These are phyloP conservation scores for Graphilbum sp. DNA, from an alignment of 2,329 filamentous ascomycete genomes.

Conservation along the genomic window DNA sequence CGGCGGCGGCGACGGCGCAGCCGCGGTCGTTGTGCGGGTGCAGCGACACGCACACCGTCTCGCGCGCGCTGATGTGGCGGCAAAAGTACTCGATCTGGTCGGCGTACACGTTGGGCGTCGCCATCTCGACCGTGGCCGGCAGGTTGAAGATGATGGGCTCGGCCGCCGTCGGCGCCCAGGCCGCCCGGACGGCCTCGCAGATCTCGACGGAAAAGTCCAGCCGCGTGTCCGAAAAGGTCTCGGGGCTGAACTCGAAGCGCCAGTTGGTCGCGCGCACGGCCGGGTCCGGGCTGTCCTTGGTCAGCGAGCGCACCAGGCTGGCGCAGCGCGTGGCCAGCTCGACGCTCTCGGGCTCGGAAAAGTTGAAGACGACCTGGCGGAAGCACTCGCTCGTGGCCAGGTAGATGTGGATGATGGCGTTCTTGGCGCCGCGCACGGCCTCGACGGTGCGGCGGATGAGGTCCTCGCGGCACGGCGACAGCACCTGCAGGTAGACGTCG, in stretches of 20 bases:
- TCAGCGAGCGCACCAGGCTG: constrained; percentile 73
- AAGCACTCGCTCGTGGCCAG: constrained; percentile 94
- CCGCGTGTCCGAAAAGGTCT: constrained; percentile 80
- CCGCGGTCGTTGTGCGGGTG: constrained; percentile 94
- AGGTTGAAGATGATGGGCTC: constrained; percentile 92
- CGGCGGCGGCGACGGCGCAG: constrained; percentile 75
- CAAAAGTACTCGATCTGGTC: constrained; percentile 97
- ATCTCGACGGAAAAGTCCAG: constrained; percentile 70
- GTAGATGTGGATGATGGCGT: constrained; percentile 89
- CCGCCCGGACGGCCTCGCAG: constrained; percentile 84
- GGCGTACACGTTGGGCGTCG: constrained; percentile 88
- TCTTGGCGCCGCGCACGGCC: constrained; percentile 75
- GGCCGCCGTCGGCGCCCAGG: constrained; percentile 69
- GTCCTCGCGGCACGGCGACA: constrained; percentile 82
- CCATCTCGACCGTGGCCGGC: constrained; percentile 87
- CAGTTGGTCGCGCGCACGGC: constrained; percentile 43
- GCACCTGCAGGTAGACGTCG: constrained; percentile 82
- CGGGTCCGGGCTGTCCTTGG: constrained; percentile 56
- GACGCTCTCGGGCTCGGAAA: constrained; percentile 65
- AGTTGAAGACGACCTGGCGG: constrained; percentile 77
- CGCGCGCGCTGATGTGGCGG: constrained; percentile 63
- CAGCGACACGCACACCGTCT: constrained; percentile 76
- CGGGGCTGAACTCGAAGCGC: constrained; percentile 72
- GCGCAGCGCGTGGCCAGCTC: constrained; percentile 74
- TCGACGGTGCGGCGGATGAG: constrained; percentile 83